Conservation (phyloP, 805 yeast species). For the Zygosaccharomyces pseudorouxii region DNA sequence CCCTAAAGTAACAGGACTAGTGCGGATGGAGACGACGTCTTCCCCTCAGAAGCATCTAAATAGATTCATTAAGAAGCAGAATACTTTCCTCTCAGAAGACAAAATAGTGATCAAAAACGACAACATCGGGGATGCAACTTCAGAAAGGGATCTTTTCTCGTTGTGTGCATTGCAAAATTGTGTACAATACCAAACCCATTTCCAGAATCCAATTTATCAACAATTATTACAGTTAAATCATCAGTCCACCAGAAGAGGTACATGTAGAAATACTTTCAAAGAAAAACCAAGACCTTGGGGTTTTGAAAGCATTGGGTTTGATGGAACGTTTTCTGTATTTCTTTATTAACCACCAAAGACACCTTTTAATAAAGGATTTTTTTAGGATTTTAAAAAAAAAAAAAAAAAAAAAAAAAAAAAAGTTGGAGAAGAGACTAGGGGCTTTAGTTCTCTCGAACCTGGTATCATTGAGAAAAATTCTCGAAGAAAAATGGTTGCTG, state of each 20-base stretch:
- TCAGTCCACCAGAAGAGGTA: background rate
- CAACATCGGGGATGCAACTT: background rate
- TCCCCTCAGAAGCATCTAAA: background rate
- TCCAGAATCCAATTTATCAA: background rate
- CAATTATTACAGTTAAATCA: background rate
- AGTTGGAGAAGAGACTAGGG: background rate
- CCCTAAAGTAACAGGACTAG: background rate
- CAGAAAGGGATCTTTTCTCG: background rate
- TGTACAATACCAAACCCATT: background rate
- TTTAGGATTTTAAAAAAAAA: no score
- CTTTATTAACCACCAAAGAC: background rate
- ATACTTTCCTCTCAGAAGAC: background rate
- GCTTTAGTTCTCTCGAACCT: background rate
- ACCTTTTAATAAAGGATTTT: no score
- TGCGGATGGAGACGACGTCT: background rate
- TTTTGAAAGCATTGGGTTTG: background rate
- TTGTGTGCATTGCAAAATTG: background rate
- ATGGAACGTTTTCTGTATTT: constrained; percentile 1
- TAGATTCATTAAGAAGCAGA: background rate
- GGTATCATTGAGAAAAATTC: background rate
- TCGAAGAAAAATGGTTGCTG: constrained; percentile 29
- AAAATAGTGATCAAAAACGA: background rate
- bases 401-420: background rate
- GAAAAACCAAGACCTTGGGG: background rate
- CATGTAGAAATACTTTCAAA: background rate